phyloP scores from a whole-genome alignment of 176 grass and related monocot species.

The Pharus latifolius region DNA sequence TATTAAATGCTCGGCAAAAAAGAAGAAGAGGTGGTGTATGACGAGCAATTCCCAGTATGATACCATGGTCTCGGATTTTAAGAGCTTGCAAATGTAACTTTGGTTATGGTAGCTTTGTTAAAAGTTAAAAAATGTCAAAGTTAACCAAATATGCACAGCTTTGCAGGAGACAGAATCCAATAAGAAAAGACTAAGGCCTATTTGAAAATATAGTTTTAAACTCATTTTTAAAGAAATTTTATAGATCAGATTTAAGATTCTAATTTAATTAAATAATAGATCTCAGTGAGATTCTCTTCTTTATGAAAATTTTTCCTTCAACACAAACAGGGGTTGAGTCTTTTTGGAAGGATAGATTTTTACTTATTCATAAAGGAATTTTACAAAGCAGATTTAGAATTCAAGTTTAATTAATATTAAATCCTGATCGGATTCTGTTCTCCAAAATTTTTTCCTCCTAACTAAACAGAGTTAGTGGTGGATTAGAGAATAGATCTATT shows the following conservation, averaged over 20 bases:
- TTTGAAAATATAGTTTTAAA: too few relatives aligned
- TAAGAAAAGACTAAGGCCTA: neutral
- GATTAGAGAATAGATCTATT: neutral
- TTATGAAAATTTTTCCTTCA: too few relatives aligned
- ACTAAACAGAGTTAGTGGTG: neutral
- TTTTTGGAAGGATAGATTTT: too few relatives aligned
- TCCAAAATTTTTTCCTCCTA: neutral
- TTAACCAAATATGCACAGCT: neutral
- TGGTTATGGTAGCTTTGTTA: neutral
- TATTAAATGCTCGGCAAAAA: neutral
- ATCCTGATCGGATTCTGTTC: too few relatives aligned
- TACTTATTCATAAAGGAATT: too few relatives aligned
- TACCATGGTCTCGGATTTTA: conserved; percentile 8
- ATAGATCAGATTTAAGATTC: neutral
- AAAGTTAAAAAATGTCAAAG: neutral
- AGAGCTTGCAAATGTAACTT: conserved; percentile 16
- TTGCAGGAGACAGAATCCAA: conserved; percentile 9
- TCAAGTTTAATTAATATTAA: too few relatives aligned
- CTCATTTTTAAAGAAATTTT: too few relatives aligned
- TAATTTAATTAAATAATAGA: too few relatives aligned
- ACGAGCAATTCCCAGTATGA: conserved; percentile 7
- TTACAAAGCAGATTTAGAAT: too few relatives aligned
- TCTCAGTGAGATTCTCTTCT: too few relatives aligned
- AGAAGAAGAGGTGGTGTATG: neutral
- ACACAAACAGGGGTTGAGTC: too few relatives aligned